phyloP scores from a whole-genome alignment of 2,329 filamentous ascomycete genomes.

The Periconia sp. region DNA sequence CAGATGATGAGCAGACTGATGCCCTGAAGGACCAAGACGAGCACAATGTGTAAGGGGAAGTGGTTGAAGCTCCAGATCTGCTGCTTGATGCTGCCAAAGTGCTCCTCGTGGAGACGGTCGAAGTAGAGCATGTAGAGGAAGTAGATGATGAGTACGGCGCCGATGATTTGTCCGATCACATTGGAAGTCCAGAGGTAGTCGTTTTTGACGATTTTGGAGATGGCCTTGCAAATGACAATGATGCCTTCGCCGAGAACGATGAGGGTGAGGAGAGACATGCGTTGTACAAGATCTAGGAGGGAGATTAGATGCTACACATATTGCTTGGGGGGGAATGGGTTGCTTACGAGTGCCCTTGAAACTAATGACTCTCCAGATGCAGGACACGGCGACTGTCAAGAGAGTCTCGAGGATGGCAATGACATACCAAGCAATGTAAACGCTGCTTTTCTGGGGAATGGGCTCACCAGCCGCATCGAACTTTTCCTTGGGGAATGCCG shows the following conservation, averaged over 20 bases:
- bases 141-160: conserved; percentile 37
- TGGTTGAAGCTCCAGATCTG: conserved; percentile 35
- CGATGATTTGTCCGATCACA: conserved; percentile 37
- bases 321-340: background rate
- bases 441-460: conserved; percentile 23
- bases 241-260: conserved; percentile 45
- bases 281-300: conserved; percentile 31
- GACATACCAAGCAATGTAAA: conserved; percentile 58
- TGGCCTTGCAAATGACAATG: conserved; percentile 39
- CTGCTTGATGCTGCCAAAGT: conserved; percentile 37
- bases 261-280: conserved; percentile 42
- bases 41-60: conserved; percentile 33
- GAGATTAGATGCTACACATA: background rate
- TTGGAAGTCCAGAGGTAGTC: conserved; percentile 25
- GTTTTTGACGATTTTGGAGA: conserved; percentile 38
- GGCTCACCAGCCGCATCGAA: conserved; percentile 2
- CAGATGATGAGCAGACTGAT: conserved; percentile 37
- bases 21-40: conserved; percentile 34
- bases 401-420: conserved; percentile 35
- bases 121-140: conserved; percentile 41
- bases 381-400: conserved; percentile 33
- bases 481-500: conserved; percentile 25
- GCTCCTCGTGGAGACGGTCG: conserved; percentile 30
- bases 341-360: conserved; percentile 39
- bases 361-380: conserved; percentile 34